phyloP scores from a whole-genome alignment of 2,329 filamentous ascomycete genomes.

The Aspergillus sp. region DNA sequence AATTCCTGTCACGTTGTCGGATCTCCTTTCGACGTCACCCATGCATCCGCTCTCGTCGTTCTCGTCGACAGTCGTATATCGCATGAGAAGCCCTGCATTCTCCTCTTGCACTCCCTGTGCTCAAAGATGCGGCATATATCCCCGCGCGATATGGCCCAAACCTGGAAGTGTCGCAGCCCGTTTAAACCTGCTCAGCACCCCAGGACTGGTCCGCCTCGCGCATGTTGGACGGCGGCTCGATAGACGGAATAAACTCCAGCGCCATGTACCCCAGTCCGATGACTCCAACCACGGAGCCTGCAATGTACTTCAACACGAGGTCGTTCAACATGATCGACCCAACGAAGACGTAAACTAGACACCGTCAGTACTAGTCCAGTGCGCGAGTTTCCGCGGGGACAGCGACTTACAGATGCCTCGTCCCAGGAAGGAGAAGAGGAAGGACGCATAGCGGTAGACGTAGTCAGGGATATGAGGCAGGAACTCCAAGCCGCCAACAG shows the following conservation, averaged over 20 bases:
- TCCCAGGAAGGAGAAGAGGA: slow-evolving; percentile 95
- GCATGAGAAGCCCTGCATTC: slow-evolving; percentile 3
- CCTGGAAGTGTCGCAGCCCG: background rate
- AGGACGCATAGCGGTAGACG: slow-evolving; percentile 85
- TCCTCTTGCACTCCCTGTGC: slow-evolving; percentile 1
- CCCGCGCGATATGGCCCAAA: background rate
- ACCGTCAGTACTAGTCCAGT: slow-evolving; percentile 3
- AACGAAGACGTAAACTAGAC: slow-evolving; percentile 86
- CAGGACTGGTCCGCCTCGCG: slow-evolving; percentile 65
- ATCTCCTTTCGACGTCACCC: slow-evolving; percentile 2
- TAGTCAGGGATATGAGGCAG: slow-evolving; percentile 75
- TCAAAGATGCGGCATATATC: too few relatives aligned
- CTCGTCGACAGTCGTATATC: slow-evolving; percentile 15
- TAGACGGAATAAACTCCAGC: slow-evolving; percentile 67
- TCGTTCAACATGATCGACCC: slow-evolving; percentile 72
- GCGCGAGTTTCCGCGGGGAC: background rate
- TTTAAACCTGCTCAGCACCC: slow-evolving; percentile 67
- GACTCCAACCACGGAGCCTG: slow-evolving; percentile 67
- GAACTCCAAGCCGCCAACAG: slow-evolving; percentile 73
- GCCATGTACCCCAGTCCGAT: slow-evolving; percentile 68
- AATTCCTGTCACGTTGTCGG: too few relatives aligned
- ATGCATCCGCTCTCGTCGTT: slow-evolving; percentile 10
- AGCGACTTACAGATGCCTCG: slow-evolving; percentile 79
- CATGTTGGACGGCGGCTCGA: slow-evolving; percentile 75
- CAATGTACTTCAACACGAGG: slow-evolving; percentile 58